Evolutionary conservation across 768 basidiomycete species (phyloP).

Genomic region (Mycena epipterygia): DNA sequence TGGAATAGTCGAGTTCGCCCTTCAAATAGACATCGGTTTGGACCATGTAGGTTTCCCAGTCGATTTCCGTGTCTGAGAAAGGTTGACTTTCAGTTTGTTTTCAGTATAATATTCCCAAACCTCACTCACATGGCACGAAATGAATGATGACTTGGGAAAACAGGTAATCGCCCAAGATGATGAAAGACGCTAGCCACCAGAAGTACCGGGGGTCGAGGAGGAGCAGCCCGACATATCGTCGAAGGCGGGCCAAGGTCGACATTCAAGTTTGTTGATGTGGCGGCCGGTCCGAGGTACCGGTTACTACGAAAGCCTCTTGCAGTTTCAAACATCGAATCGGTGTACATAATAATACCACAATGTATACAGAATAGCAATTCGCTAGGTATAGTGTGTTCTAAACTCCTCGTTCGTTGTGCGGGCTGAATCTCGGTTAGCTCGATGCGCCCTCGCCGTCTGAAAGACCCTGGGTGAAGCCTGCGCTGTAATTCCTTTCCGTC

Average conservation of each 20-base stretch:
- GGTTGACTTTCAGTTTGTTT: slow-evolving; percentile 24
- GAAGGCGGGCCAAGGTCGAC: slow-evolving; percentile 21
- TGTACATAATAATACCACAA: too few relatives aligned
- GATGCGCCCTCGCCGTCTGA: slow-evolving; percentile 54
- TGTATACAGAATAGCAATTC: not conserved
- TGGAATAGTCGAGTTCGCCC: slow-evolving; percentile 87
- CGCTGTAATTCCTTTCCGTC: slow-evolving; percentile 58
- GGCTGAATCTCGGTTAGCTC: not conserved
- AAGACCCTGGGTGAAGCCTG: slow-evolving; percentile 64
- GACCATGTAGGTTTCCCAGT: slow-evolving; percentile 96
- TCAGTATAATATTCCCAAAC: slow-evolving; percentile 25
- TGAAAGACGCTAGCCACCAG: slow-evolving; percentile 73
- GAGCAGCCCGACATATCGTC: slow-evolving; percentile 39
- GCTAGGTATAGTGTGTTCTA: not conserved
- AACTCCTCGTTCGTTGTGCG: not conserved
- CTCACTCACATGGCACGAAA: slow-evolving; percentile 83
- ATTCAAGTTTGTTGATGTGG: not conserved
- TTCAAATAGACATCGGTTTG: slow-evolving; percentile 84
- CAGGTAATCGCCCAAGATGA: slow-evolving; percentile 80
- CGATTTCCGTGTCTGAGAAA: slow-evolving; percentile 93
- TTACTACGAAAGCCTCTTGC: not conserved
- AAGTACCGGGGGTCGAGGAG: slow-evolving; percentile 71
- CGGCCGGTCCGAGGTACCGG: not conserved
- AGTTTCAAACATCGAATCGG: too few relatives aligned
- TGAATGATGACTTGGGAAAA: slow-evolving; percentile 86